These are phyloP conservation scores for Lophium mytilinum DNA, from an alignment of 495 filamentous ascomycete species.

Conservation along the genomic window DNA sequence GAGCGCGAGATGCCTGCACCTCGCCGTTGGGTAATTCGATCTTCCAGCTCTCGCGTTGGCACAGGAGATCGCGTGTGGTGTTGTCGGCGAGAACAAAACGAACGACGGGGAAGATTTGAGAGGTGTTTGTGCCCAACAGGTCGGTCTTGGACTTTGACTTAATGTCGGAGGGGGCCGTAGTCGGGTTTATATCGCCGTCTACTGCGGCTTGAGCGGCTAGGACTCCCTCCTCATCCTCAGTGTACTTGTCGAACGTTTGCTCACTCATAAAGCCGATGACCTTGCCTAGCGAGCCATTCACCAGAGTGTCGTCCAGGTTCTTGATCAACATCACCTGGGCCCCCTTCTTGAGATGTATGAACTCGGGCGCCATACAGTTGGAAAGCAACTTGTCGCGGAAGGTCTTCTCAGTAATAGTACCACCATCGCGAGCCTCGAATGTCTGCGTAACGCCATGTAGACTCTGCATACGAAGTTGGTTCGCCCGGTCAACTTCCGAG, in stretches of 20 bases:
- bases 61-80: constrained; percentile 66
- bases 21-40: constrained; percentile 94
- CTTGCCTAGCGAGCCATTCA: constrained; percentile 87
- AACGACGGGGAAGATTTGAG: constrained; percentile 63
- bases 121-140: constrained; percentile 34
- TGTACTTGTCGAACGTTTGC: constrained; percentile 59
- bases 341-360: constrained; percentile 75
- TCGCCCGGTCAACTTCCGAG: constrained; percentile 80
- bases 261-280: constrained; percentile 84
- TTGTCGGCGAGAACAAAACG: constrained; percentile 74
- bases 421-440: constrained; percentile 69
- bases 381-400: constrained; percentile 68
- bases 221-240: constrained; percentile 47
- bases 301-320: constrained; percentile 87
- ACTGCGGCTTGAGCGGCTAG: constrained; percentile 31
- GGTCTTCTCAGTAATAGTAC: constrained; percentile 55
- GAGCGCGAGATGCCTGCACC: constrained; percentile 72
- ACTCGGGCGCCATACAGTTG: constrained; percentile 85
- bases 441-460: constrained; percentile 58
- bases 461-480: constrained; percentile 60
- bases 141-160: constrained; percentile 7
- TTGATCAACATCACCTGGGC: constrained; percentile 99
- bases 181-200: constrained; percentile 33
- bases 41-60: constrained; percentile 85
- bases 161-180: constrained; percentile 23